phyloP scores from a whole-genome alignment of 169 alveolate genomes.

The Cryptosporidium canis region DNA sequence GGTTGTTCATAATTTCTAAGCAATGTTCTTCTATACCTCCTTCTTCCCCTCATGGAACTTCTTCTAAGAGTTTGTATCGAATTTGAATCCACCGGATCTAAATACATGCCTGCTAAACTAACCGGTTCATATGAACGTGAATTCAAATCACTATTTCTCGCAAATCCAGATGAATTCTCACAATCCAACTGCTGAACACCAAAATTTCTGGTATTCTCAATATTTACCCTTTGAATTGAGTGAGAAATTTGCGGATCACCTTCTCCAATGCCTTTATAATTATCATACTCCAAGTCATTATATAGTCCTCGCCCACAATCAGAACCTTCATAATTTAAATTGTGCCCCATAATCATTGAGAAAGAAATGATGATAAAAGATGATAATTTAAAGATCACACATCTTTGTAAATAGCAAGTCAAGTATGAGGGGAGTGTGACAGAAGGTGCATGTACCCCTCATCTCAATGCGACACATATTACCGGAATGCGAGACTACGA shows the following conservation, averaged over 20 bases:
- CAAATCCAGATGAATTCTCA: neutral
- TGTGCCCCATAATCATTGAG: neutral
- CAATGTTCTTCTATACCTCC: conserved; percentile 64
- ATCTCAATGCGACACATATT: conserved; percentile 54
- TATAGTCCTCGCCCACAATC: neutral
- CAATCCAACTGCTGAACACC: neutral
- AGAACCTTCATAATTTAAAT: neutral
- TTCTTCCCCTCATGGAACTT: conserved; percentile 63
- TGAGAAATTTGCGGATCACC: neutral
- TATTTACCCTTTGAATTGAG: conserved; percentile 3
- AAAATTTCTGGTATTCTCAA: neutral
- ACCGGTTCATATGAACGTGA: neutral
- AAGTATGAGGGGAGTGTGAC: conserved; percentile 14
- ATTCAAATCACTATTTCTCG: neutral
- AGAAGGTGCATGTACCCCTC: conserved; percentile 46
- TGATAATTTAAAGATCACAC: conserved; percentile 40
- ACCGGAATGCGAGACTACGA: conserved; percentile 53
- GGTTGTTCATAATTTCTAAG: conserved; percentile 58
- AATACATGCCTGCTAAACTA: neutral
- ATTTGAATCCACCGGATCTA: conserved; percentile 22
- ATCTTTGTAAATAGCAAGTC: neutral
- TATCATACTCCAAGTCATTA: neutral
- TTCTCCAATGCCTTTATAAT: neutral
- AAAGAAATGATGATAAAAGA: neutral
- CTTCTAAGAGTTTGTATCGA: conserved; percentile 9